Evolutionary conservation across 2,329 filamentous ascomycete species (phyloP), one percentile per base, ranked within the genome.

Genomic region (Beauveria bassiana): DNA sequence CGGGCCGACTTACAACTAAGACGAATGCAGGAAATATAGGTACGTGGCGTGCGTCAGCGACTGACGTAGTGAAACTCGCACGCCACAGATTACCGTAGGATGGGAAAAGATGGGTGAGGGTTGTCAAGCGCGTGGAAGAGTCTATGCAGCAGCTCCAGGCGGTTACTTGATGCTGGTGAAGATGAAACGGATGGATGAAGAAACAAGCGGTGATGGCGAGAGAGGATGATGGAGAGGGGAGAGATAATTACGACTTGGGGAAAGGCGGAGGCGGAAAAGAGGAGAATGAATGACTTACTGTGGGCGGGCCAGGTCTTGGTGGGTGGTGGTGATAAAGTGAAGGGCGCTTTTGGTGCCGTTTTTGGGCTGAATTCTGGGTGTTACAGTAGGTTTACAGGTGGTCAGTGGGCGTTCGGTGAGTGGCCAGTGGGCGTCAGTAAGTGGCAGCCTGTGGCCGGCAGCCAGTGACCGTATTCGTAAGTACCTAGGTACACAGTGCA

Each of bases 181-280:
- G 50, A 49, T 31, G 18, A 20, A 22, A 34, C 34, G 3, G 51
- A 61, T 61, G 59, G 42, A 53, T 45, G 47, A 54, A 40, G 56
- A 26, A 59, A 60, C 40, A 60, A 20, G 51, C 50, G 59, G 50
- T 61, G 59, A 54, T 61, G 59, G 34, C 20, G n/a, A n/a, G 28
- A 46, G 28, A 26, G 47, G 55, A 58, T 46, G 59, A 43, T 40
- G 57, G 47, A 53, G 58, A 60, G 59, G 43, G 45, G 34, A 61
- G 59, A 43, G 59, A 43, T 31, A 22, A 22, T 22, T 22, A 49
- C 7, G 22, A 22, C 31, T 49, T 49, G 59, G 59, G 59, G 40
- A 60, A 34, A 60, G 59, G 59, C 59, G 59, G 59, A 61, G 59
- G 51, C 22, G 6, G 24, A 50, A 55, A 61, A 61, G 59, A 61